These are phyloP conservation scores for Trametes sanguinea DNA, from an alignment of 768 basidiomycete genomes.

Conservation along the genomic window DNA sequence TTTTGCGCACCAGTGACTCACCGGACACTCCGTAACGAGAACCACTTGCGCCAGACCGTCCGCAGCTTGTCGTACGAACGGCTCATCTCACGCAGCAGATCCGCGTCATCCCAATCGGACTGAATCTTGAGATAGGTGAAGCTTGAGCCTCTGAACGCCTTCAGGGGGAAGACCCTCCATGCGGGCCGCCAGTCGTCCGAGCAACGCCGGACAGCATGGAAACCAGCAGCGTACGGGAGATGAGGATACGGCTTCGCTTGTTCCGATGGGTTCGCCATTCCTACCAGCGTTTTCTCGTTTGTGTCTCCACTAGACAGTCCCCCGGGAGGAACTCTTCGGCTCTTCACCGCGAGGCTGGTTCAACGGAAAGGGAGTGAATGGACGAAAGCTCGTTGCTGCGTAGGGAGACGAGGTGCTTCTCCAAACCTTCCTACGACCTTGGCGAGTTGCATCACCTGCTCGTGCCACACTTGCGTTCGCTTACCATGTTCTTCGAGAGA, in stretches of 20 bases:
- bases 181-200: constrained; percentile 19
- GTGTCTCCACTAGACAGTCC: neutral
- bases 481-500: neutral
- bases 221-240: constrained; percentile 18
- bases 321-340: neutral
- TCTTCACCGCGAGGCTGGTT: neutral
- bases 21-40: constrained; percentile 24
- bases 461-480: neutral
- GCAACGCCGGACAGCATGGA: constrained; percentile 8
- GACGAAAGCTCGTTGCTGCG: neutral
- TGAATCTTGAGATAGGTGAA: constrained; percentile 21
- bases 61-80: constrained; percentile 23
- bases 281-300: neutral
- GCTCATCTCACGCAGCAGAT: constrained; percentile 17
- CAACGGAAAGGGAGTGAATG: neutral
- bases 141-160: constrained; percentile 25
- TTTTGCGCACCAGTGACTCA: constrained; percentile 6
- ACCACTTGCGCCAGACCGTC: constrained; percentile 26
- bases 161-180: constrained; percentile 27
- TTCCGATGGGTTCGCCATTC: neutral
- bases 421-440: neutral
- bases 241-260: constrained; percentile 12
- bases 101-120: constrained; percentile 25
- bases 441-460: neutral
- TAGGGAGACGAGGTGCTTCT: neutral